These are phyloP conservation scores for Auricularia sp. DNA, from an alignment of 768 basidiomycete species.

Conservation along the genomic window DNA sequence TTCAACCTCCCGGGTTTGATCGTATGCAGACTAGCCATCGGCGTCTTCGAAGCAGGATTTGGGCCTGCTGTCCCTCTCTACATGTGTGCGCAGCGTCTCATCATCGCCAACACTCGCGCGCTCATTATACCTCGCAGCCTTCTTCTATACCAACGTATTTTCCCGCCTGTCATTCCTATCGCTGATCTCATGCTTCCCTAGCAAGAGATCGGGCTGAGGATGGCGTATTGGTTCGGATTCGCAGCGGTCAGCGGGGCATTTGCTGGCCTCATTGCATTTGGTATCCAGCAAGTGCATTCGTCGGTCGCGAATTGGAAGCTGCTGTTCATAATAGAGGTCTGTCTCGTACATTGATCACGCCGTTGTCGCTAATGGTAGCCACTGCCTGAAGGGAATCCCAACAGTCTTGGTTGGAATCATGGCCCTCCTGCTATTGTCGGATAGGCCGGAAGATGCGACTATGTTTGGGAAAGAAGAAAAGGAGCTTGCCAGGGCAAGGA, in stretches of 20 bases:
- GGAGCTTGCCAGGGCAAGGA: neutral
- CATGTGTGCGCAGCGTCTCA: neutral
- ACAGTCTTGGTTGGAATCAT: slow-evolving; percentile 52
- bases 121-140: slow-evolving; percentile 28
- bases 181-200: slow-evolving; percentile 9
- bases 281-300: slow-evolving; percentile 49
- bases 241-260: slow-evolving; percentile 79
- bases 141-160: slow-evolving; percentile 34
- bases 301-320: slow-evolving; percentile 9
- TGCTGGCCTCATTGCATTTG: slow-evolving; percentile 75
- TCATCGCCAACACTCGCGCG: neutral
- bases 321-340: slow-evolving; percentile 11
- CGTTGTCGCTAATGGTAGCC: neutral
- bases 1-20: slow-evolving; percentile 53
- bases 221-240: slow-evolving; percentile 79
- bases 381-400: slow-evolving; percentile 45
- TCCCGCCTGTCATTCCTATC: neutral
- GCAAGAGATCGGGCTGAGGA: slow-evolving; percentile 58
- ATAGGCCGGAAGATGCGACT: slow-evolving; percentile 59
- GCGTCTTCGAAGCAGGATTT: slow-evolving; percentile 69
- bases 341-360: neutral
- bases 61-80: slow-evolving; percentile 45
- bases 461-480: slow-evolving; percentile 38
- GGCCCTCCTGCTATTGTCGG: slow-evolving; percentile 47
- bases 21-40: slow-evolving; percentile 50